Evolutionary conservation across 176 grass and related monocot species (phyloP), one percentile per base, ranked within the genome.

Genomic region (Oryza officinalis): DNA sequence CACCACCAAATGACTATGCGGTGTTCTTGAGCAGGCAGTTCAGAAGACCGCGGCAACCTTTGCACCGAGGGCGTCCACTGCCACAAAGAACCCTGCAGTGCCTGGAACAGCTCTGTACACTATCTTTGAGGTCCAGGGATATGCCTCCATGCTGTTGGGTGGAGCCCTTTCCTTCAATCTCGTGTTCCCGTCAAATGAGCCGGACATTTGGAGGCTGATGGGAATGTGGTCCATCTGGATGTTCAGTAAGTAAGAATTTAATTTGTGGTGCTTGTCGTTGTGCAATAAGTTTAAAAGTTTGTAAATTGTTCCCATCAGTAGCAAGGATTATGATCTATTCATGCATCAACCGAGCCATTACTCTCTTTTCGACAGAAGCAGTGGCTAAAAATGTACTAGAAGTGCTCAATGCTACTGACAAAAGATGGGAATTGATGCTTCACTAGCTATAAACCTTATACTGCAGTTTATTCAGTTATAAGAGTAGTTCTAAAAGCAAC

Each of bases 161-260:
- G 96, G 93, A 85, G 91, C 89, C 8, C 91, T 98, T 85, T 94
- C 96, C 73, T 98, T 95, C 77, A 95, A 95, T 87, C 93, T 98
- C 13, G 85, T 95, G 73, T 98, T 98, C 63, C 93, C 93, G 65
- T 95, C 93, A 5, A 92, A 84, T 46, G 90, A 95, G 61, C 90
- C 90, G 8, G 93, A 95, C 28, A 88, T 95, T 28, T 95, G 93
- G 93, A 98, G 96, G 83, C 80, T 98, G 63, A 95, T 98, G 91
- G 96, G 96, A 68, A 95, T 98, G 96, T 98, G 96, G 96, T 98
- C 96, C 65, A 95, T 98, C 84, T 98, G 96, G 96, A 98, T 98
- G 96, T 98, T 98, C 83, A 95, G 93, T 98, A 90, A 91, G 95
- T 90, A 81, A 80, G 72, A 46, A 10, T 32, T 79, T 75, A 25